Percentiles rank a stretch among this genome's conserved stretches.
Evolutionary conservation across 306 rosid genomes (phyloP).

Genomic region (barrel medic (Medicago truncatula)): DNA sequence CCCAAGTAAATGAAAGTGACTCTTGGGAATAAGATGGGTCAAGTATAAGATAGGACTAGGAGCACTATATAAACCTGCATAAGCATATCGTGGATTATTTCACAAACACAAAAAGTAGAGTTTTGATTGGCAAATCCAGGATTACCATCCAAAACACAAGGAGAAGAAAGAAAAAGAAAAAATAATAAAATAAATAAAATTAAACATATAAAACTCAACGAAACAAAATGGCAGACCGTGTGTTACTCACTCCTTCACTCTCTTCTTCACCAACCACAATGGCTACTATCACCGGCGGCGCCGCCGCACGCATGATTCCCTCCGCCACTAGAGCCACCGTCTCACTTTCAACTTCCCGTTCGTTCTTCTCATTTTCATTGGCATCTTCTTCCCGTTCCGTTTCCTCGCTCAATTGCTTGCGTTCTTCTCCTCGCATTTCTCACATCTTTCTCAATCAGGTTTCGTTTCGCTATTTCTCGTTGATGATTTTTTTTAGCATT

Average conservation of each 20-base stretch:
- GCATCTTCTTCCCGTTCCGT: conserved; percentile 37
- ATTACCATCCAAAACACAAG: conserved; percentile 36
- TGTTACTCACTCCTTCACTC: conserved; percentile 49
- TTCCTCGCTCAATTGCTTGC: conserved; percentile 51
- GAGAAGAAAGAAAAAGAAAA: conserved; percentile 31
- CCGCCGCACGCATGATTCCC: conserved; percentile 61
- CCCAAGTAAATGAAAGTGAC: too few relatives aligned
- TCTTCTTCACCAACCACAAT: conserved; percentile 44
- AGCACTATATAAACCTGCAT: neutral
- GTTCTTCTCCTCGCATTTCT: conserved; percentile 75
- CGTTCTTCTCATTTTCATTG: conserved; percentile 34
- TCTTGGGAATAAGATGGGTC: conserved; percentile 12
- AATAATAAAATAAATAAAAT: neutral
- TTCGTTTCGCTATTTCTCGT: neutral
- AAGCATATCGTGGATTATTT: conserved; percentile 35
- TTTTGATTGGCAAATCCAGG: neutral
- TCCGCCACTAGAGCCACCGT: conserved; percentile 56
- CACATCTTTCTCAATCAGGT: conserved; percentile 75
- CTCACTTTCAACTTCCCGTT: conserved; percentile 45
- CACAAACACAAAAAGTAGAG: conserved; percentile 38
- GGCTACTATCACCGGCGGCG: conserved; percentile 56
- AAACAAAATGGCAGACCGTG: conserved; percentile 54
- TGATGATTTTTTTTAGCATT: neutral
- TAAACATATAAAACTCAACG: conserved; percentile 14
- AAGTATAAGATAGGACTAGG: neutral